Evolutionary conservation across 2,329 filamentous ascomycete species (phyloP).

Genomic region (Ambrosiella beaveri): DNA sequence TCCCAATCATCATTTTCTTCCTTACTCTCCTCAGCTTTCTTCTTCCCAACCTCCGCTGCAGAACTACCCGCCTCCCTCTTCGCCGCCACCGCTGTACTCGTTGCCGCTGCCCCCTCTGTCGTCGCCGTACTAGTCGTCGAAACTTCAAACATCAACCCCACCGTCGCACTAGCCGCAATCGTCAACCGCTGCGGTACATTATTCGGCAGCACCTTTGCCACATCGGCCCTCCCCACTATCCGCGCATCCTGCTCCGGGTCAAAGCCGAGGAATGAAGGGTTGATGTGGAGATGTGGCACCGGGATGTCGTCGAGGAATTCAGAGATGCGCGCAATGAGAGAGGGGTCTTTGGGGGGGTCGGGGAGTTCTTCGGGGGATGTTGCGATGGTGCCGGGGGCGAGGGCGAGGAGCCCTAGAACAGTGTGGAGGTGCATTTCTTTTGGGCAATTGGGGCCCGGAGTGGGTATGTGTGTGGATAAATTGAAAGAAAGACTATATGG

Average conservation of each 20-base stretch:
- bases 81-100: background rate
- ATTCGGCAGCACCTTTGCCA: constrained; percentile 37
- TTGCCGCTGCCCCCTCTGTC: background rate
- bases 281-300: constrained; percentile 27
- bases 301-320: background rate
- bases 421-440: background rate
- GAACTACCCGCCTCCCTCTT: background rate
- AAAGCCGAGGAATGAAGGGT: constrained; percentile 35
- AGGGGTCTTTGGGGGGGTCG: background rate
- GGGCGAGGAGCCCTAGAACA: background rate
- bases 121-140: constrained; percentile 16
- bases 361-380: background rate
- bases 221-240: constrained; percentile 44
- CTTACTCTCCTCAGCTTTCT: background rate
- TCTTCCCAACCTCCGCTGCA: constrained; percentile 12
- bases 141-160: constrained; percentile 25
- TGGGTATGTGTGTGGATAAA: too few relatives aligned
- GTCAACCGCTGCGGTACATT: constrained; percentile 45
- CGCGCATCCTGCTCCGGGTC: background rate
- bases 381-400: background rate
- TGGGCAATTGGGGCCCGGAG: background rate
- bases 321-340: background rate
- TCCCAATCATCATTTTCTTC: constrained; percentile 13
- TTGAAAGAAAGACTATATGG: too few relatives aligned
- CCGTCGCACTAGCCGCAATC: constrained; percentile 42